Conservation (phyloP, 495 filamentous ascomycete genomes). For the Chaetomium cochliodes region DNA sequence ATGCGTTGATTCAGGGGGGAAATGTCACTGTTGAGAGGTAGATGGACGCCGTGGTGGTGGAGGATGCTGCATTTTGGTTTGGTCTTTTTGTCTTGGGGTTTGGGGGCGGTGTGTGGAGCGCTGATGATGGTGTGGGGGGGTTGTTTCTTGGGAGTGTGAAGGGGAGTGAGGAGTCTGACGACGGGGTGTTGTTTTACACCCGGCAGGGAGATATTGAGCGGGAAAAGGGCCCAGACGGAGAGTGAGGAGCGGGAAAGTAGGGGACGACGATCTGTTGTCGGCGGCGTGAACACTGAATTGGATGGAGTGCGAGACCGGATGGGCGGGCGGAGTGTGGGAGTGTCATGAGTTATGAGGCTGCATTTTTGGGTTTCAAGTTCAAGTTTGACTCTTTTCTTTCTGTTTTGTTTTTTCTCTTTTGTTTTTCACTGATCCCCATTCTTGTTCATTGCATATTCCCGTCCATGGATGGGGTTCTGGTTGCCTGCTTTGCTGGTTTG, state of each 20-base stretch:
- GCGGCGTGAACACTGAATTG: not conserved
- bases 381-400: not conserved
- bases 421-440: not conserved
- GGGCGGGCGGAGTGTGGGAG: not conserved
- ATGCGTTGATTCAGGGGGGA: slow-evolving; percentile 43
- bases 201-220: too few relatives aligned
- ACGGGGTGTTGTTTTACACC: too few relatives aligned
- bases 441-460: slow-evolving; percentile 8
- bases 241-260: not conserved
- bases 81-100: not conserved
- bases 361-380: slow-evolving; percentile 13
- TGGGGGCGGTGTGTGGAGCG: not conserved
- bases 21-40: slow-evolving; percentile 8
- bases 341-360: slow-evolving; percentile 17
- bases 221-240: too few relatives aligned
- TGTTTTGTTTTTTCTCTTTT: not conserved
- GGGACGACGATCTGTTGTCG: not conserved
- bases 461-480: not conserved
- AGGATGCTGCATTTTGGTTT: not conserved
- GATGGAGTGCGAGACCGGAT: not conserved
- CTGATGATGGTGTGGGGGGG: not conserved
- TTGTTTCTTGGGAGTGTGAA: too few relatives aligned
- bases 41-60: not conserved
- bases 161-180: not conserved
- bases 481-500: not conserved